Percentiles rank a stretch among this genome's conserved stretches.
Evolutionary conservation across 228 moss, liverwort and hornwort genomes (phyloP).

Genomic region (Sphagnum fallax): DNA sequence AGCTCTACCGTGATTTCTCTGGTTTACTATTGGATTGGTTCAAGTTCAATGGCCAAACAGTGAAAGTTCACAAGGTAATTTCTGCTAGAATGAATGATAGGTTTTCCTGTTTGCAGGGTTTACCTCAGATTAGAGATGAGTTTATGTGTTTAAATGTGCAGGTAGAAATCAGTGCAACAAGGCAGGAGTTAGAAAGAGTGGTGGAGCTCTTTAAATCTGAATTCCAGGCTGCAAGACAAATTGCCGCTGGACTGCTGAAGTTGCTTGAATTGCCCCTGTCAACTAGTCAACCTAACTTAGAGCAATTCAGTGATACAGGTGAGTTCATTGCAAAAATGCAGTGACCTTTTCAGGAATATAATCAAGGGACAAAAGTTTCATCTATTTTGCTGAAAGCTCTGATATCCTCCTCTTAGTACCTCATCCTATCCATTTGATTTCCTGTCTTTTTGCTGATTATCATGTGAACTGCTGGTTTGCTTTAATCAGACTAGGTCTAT

Average conservation of each 20-base stretch:
- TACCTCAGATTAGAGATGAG: too few relatives aligned
- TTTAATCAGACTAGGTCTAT: too few relatives aligned
- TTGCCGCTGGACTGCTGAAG: slow-evolving; percentile 80
- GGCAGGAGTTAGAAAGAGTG: slow-evolving; percentile 77
- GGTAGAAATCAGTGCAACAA: slow-evolving; percentile 89
- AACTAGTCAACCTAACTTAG: slow-evolving; percentile 83
- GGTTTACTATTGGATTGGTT: not conserved
- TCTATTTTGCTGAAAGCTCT: too few relatives aligned
- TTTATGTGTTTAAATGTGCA: slow-evolving; percentile 14
- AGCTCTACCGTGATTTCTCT: not conserved
- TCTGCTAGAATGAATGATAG: too few relatives aligned
- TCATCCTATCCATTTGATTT: too few relatives aligned
- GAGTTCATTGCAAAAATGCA: slow-evolving; percentile 3
- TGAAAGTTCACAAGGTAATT: too few relatives aligned
- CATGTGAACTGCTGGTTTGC: too few relatives aligned
- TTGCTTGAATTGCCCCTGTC: slow-evolving; percentile 80
- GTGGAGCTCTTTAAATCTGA: slow-evolving; percentile 81
- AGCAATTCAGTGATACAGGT: slow-evolving; percentile 87
- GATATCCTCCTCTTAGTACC: too few relatives aligned
- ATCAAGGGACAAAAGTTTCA: too few relatives aligned
- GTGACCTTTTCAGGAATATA: not conserved
- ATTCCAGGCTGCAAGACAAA: slow-evolving; percentile 86
- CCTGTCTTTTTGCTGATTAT: too few relatives aligned
- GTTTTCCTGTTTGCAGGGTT: too few relatives aligned
- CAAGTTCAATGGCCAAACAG: not conserved